Evolutionary conservation across 2,329 filamentous ascomycete species (phyloP).

Genomic region (Ilyonectria destructans): DNA sequence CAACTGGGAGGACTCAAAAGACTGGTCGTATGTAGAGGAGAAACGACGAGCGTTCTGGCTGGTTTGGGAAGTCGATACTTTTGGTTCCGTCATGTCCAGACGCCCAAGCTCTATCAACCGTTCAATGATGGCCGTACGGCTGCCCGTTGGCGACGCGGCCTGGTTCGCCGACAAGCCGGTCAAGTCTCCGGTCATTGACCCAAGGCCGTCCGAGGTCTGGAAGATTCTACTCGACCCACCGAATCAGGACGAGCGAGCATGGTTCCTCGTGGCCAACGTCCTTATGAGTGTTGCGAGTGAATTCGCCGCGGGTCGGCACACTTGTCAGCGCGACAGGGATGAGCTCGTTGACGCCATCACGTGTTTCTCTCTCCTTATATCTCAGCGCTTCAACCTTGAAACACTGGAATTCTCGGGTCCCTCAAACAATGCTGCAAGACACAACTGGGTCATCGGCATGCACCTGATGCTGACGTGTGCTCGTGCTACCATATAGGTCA

Average conservation of each 20-base stretch:
- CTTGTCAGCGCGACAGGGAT: slow-evolving; percentile 2
- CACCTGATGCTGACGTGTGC: slow-evolving; percentile 14
- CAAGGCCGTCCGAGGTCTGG: slow-evolving; percentile 18
- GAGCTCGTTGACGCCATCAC: slow-evolving; percentile 11
- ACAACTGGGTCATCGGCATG: slow-evolving; percentile 24
- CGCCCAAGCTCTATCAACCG: slow-evolving; percentile 20
- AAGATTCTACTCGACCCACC: slow-evolving; percentile 16
- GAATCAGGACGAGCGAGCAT: slow-evolving; percentile 21
- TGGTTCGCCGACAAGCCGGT: slow-evolving; percentile 18
- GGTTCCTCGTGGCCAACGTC: slow-evolving; percentile 19
- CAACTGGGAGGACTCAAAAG: not conserved
- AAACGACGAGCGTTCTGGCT: slow-evolving; percentile 14
- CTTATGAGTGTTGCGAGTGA: slow-evolving; percentile 13
- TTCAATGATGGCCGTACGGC: slow-evolving; percentile 8
- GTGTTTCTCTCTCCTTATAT: slow-evolving; percentile 6
- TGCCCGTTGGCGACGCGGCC: slow-evolving; percentile 11
- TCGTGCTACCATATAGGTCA: not conserved
- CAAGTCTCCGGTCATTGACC: slow-evolving; percentile 9
- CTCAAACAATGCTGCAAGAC: not conserved
- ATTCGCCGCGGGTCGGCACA: not conserved
- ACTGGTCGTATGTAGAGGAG: slow-evolving; percentile 13
- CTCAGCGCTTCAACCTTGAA: slow-evolving; percentile 10
- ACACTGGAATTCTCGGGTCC: not conserved
- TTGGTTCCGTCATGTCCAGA: slow-evolving; percentile 13
- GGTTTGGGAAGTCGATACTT: slow-evolving; percentile 16